These are phyloP conservation scores for Boeremia exigua DNA, from an alignment of 2,329 filamentous ascomycete genomes.

Conservation along the genomic window DNA sequence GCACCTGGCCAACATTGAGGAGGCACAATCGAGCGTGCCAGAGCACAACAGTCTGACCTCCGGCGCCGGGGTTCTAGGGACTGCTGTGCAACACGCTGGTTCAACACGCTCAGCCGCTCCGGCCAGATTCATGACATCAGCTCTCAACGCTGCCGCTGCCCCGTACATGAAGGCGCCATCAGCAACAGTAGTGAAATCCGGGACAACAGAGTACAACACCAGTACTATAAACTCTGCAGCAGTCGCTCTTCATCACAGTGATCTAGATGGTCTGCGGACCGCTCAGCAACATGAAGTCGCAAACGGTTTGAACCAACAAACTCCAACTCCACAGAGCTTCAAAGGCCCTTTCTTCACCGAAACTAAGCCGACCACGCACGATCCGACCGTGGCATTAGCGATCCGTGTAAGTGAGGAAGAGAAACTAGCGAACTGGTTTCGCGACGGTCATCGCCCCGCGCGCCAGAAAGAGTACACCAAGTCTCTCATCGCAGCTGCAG, in stretches of 20 bases:
- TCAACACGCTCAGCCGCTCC: slow-evolving; percentile 8
- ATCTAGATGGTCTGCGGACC: slow-evolving; percentile 31
- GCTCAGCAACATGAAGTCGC: slow-evolving; percentile 26
- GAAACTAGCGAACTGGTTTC: slow-evolving; percentile 52
- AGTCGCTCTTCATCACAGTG: slow-evolving; percentile 33
- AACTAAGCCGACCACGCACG: slow-evolving; percentile 34
- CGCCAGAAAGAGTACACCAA: slow-evolving; percentile 36
- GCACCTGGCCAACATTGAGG: slow-evolving; percentile 34
- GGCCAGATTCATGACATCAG: slow-evolving; percentile 11
- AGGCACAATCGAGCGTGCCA: slow-evolving; percentile 25
- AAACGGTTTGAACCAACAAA: slow-evolving; percentile 32
- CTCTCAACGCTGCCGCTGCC: slow-evolving; percentile 24
- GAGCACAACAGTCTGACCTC: slow-evolving; percentile 40
- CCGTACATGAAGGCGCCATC: slow-evolving; percentile 18
- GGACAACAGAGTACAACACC: slow-evolving; percentile 14
- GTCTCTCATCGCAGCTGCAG: slow-evolving; percentile 30
- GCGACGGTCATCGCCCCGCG: slow-evolving; percentile 33
- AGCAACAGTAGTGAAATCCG: not conserved
- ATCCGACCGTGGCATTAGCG: slow-evolving; percentile 34
- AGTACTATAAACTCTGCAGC: slow-evolving; percentile 15
- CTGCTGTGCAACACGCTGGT: slow-evolving; percentile 17
- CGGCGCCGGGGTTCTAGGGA: slow-evolving; percentile 6
- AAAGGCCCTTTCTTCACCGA: slow-evolving; percentile 48
- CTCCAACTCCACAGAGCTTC: slow-evolving; percentile 44
- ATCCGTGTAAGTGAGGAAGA: slow-evolving; percentile 38